Evolutionary conservation across 768 basidiomycete species (phyloP).

Genomic region (Termitomyces sp.): DNA sequence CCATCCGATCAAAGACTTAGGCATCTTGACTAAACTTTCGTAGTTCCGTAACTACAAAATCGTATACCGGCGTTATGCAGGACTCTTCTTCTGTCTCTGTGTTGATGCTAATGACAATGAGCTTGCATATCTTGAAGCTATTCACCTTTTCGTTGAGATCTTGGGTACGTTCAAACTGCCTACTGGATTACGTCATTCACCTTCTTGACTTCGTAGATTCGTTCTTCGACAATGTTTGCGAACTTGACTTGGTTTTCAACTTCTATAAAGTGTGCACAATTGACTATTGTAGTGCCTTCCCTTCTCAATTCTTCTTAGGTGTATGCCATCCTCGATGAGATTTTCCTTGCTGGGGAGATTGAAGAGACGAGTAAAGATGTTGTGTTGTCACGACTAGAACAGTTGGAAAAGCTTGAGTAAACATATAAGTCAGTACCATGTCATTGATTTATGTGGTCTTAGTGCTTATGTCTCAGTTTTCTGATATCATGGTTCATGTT

Average conservation of each 20-base stretch:
- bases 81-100: constrained; percentile 96
- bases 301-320: constrained; percentile 44
- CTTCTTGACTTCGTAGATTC: constrained; percentile 51
- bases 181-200: not conserved
- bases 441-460: not conserved
- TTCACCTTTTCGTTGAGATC: constrained; percentile 97
- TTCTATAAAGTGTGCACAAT: constrained; percentile 78
- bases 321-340: constrained; percentile 96
- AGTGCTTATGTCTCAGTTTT: not conserved
- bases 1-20: not conserved
- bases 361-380: constrained; percentile 98
- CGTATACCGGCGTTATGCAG: constrained; percentile 94
- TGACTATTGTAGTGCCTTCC: not conserved
- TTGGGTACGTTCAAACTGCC: constrained; percentile 54
- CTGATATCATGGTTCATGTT: not conserved
- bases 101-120: constrained; percentile 99
- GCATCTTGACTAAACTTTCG: constrained; percentile 1
- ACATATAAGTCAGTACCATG: not conserved
- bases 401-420: constrained; percentile 88
- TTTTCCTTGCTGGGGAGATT: constrained; percentile 96
- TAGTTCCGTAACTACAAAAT: constrained; percentile 98
- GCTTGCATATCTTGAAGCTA: constrained; percentile 93
- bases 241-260: constrained; percentile 96
- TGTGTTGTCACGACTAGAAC: constrained; percentile 83
- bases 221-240: constrained; percentile 99